Evolutionary conservation across 768 basidiomycete genomes (phyloP).

Genomic region (Neoboletus brunneissimus): DNA sequence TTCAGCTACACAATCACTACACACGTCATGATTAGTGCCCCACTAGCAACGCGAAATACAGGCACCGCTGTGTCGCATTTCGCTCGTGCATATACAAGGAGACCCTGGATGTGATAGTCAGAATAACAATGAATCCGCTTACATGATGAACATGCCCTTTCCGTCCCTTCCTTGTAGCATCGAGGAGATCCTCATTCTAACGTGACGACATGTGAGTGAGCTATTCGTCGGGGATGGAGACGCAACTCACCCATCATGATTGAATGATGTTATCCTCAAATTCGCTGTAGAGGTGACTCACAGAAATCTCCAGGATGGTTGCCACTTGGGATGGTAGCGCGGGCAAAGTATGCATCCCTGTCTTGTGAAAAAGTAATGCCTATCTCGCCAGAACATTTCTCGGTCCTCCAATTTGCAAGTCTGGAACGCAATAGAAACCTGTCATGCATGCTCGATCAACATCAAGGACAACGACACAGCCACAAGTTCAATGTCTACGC

Average conservation of each 20-base stretch:
- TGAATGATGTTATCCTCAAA: slow-evolving; percentile 4
- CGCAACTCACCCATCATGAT: background rate
- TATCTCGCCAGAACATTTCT: background rate
- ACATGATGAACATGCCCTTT: slow-evolving; percentile 14
- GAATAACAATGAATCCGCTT: background rate
- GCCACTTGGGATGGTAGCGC: background rate
- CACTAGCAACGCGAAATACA: background rate
- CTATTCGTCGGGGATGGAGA: no score
- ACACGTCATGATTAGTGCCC: background rate
- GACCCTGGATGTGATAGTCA: slow-evolving; percentile 21
- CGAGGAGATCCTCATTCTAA: no score
- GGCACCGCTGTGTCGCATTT: slow-evolving; percentile 36
- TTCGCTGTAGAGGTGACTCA: background rate
- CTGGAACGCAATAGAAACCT: no score
- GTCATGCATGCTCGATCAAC: no score
- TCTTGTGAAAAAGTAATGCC: background rate
- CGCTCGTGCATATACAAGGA: slow-evolving; percentile 36
- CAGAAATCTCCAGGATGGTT: slow-evolving; percentile 12
- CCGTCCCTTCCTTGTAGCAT: background rate
- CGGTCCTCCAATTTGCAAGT: no score
- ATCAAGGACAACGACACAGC: no score
- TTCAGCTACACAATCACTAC: slow-evolving; percentile 23
- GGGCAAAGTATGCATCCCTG: background rate
- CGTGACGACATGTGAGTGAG: no score
- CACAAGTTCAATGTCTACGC: no score